Conservation (phyloP, 768 basidiomycete genomes). For the Leucocoprinus birnbaumii region DNA sequence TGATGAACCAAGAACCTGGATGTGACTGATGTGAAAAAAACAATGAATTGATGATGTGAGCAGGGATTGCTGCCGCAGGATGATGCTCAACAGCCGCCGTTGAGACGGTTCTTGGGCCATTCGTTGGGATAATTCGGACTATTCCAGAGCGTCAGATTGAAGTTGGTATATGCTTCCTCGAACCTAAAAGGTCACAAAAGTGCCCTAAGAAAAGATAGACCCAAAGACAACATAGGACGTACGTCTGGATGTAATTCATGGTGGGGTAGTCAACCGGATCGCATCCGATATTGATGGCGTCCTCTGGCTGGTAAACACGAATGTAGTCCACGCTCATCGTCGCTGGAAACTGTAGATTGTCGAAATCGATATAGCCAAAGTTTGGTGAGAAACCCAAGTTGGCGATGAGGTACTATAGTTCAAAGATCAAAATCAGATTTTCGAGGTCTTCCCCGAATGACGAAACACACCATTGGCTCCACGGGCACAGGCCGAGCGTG, state of each 20-base stretch:
- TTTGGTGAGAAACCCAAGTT: conserved; percentile 69
- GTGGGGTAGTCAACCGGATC: conserved; percentile 79
- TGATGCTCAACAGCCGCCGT: conserved; percentile 6
- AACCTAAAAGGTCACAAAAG: conserved; percentile 23
- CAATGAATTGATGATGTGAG: not conserved
- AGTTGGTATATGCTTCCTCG: conserved; percentile 36
- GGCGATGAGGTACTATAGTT: conserved; percentile 58
- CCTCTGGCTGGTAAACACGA: conserved; percentile 64
- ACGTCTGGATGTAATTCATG: conserved; percentile 69
- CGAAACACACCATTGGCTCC: conserved; percentile 63
- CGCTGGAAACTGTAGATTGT: conserved; percentile 48
- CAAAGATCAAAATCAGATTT: not conserved
- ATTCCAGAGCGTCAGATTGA: conserved; percentile 39
- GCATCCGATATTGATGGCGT: conserved; percentile 55
- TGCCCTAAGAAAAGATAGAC: not conserved
- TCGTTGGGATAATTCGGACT: conserved; percentile 28
- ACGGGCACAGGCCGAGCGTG: conserved; percentile 55
- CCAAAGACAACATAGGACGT: conserved; percentile 20
- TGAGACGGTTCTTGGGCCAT: conserved; percentile 37
- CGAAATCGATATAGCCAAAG: conserved; percentile 66
- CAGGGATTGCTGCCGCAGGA: not conserved
- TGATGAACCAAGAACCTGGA: too few species aligned
- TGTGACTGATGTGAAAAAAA: not conserved
- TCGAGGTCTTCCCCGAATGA: not conserved
- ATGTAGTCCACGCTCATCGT: conserved; percentile 80